Conservation (phyloP, 176 grass and related monocot species). For the Chrysopogon serrulatus region DNA sequence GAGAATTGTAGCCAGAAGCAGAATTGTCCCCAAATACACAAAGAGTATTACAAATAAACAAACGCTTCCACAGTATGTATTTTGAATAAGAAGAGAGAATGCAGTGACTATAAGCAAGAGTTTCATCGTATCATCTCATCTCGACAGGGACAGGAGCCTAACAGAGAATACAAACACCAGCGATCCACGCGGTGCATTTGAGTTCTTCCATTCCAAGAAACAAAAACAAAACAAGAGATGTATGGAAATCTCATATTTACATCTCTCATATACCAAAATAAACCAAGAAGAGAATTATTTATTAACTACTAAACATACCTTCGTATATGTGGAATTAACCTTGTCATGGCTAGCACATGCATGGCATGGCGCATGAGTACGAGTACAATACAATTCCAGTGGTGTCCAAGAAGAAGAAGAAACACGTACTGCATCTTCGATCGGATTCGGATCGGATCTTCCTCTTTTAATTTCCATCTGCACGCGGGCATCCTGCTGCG, state of each 20-base stretch:
- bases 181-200: not conserved
- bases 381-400: not conserved
- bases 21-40: not conserved
- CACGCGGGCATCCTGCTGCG: too few species aligned
- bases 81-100: not conserved
- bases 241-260: conserved; percentile 2
- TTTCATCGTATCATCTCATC: conserved; percentile 7
- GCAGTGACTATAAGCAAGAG: not conserved
- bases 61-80: not conserved
- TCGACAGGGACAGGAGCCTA: conserved; percentile 14
- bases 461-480: not conserved
- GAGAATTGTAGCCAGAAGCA: not conserved
- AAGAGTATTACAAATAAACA: not conserved
- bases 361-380: not conserved
- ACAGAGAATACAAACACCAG: not conserved
- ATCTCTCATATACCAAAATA: not conserved
- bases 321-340: not conserved
- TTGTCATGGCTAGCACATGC: not conserved
- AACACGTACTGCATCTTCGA: not conserved
- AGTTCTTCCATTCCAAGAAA: not conserved
- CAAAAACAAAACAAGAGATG: not conserved
- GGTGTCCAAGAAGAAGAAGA: not conserved
- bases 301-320: not conserved
- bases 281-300: not conserved
- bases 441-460: not conserved